Evolutionary conservation across 352 stramenopile genomes (phyloP), one percentile per base, ranked within the genome.

Genomic region (Phytopythium delawarense): DNA sequence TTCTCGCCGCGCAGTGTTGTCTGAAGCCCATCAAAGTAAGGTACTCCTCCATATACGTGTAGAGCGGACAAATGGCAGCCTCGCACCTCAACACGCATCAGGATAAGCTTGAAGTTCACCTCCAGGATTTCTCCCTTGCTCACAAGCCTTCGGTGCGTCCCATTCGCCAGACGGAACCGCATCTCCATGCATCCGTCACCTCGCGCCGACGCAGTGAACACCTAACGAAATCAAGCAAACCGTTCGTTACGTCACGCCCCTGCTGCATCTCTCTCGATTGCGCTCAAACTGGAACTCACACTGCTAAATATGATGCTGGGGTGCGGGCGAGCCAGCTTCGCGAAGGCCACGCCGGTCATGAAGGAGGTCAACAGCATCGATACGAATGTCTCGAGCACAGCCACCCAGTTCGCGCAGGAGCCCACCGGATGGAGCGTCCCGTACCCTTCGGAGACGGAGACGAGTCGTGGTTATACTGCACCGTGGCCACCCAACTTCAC

Each of bases 291-390:
- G 7, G 3, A 1, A 35, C 57, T 32, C 59, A 76, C 67, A 16
- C 84, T 62, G 63, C 79, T 87, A 32, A 84, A 79, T 45, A 78
- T 70, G 56, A 88, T 75, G 28, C 67, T 78, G 2, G 76, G 69
- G 7, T 70, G 72, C 16, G 79, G 79, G 11, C 76, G 71, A 6
- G 79, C 76, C 59, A 87, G 84, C 53, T 88, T 88, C 35, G 81
- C 79, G 49, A 88, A 88, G 16, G 73, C 69, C n/a, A 88, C 69
- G 46, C 79, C 76, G 1, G 79, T 88, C 64, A 85, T 77, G 51
- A 87, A 78, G 40, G 79, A 82, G 20, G 70, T 76, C 12, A 84
- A 50, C 39, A 88, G 72, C 73, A 88, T 87, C 21, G 76, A 77
- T 9, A 78, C 54, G 50, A 87, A 87, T 7, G 75, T 72, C 67